phyloP scores from a whole-genome alignment of 176 grass and related monocot species.

The Carex myosuroides region DNA sequence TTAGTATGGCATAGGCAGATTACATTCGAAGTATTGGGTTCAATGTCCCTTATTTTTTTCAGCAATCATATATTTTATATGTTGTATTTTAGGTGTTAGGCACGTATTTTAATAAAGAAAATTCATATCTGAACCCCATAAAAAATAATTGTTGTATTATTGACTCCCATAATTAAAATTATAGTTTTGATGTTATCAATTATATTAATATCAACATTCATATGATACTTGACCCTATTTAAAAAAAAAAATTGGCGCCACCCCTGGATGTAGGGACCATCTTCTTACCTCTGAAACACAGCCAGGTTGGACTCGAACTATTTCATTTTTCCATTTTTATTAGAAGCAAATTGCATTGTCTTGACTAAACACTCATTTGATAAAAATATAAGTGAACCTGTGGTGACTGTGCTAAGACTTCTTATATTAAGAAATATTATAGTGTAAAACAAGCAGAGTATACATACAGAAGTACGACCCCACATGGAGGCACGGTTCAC shows the following conservation, averaged over 20 bases:
- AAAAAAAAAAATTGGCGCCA: too few relatives aligned
- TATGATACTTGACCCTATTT: too few relatives aligned
- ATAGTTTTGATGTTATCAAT: too few relatives aligned
- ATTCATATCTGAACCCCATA: too few relatives aligned
- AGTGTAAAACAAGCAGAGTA: conserved; percentile 18
- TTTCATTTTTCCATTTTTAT: conserved; percentile 24
- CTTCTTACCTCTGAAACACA: not conserved
- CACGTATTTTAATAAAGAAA: too few relatives aligned
- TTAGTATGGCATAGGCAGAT: not conserved
- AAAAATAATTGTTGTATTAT: too few relatives aligned
- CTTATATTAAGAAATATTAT: not conserved
- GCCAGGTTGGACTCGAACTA: conserved; percentile 20
- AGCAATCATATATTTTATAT: too few relatives aligned
- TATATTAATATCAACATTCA: too few relatives aligned
- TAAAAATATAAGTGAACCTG: not conserved
- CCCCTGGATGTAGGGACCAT: not conserved
- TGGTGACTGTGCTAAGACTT: not conserved
- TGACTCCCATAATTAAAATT: too few relatives aligned
- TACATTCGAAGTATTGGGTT: too few relatives aligned
- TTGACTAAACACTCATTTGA: not conserved
- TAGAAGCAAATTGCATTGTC: not conserved
- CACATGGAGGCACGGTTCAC: conserved; percentile 46
- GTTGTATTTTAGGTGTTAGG: too few relatives aligned
- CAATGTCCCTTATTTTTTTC: too few relatives aligned
- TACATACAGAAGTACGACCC: conserved; percentile 89